A percentile compares a stretch with the other conserved stretches of the same genome.
Conservation (phyloP, 768 basidiomycete species). For the Lactarius indigo region DNA sequence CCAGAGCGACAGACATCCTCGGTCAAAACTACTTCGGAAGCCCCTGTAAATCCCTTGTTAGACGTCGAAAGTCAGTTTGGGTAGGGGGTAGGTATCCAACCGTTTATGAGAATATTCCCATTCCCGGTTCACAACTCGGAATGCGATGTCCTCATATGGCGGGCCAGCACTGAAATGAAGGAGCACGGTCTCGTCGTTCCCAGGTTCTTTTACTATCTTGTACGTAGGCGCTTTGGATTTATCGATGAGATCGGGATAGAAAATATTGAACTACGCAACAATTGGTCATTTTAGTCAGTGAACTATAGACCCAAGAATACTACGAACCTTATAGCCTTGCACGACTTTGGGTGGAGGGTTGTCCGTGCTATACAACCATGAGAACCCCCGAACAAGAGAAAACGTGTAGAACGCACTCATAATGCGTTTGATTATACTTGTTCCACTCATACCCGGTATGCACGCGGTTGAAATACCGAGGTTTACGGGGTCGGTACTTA, state of each 20-base stretch:
- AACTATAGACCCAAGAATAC: constrained; percentile 2
- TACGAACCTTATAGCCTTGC: constrained; percentile 87
- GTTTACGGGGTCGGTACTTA: constrained; percentile 95
- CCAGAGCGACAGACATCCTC: constrained; percentile 93
- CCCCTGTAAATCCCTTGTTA: constrained; percentile 51
- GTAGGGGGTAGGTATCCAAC: constrained; percentile 36
- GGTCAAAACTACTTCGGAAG: constrained; percentile 94
- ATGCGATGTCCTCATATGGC: constrained; percentile 98
- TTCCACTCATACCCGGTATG: constrained; percentile 99
- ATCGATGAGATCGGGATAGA: constrained; percentile 99
- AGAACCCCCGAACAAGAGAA: constrained; percentile 15
- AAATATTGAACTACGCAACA: constrained; percentile 76
- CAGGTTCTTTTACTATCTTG: constrained; percentile 89
- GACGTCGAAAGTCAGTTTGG: not conserved
- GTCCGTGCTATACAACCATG: constrained; percentile 63
- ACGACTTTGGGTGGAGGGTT: constrained; percentile 99
- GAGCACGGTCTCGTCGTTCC: constrained; percentile 92
- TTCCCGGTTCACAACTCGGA: constrained; percentile 94
- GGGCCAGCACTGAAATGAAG: constrained; percentile 95
- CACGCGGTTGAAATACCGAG: constrained; percentile 97
- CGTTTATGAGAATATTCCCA: constrained; percentile 99
- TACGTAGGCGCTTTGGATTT: constrained; percentile 96
- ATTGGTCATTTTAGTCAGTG: constrained; percentile 24
- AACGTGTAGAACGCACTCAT: constrained; percentile 65
- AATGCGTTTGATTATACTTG: constrained; percentile 99